Evolutionary conservation across 164 flowering plant genomes (phyloP), one percentile per base, ranked within the genome.

Genomic region (Umbilicus rupestris): DNA sequence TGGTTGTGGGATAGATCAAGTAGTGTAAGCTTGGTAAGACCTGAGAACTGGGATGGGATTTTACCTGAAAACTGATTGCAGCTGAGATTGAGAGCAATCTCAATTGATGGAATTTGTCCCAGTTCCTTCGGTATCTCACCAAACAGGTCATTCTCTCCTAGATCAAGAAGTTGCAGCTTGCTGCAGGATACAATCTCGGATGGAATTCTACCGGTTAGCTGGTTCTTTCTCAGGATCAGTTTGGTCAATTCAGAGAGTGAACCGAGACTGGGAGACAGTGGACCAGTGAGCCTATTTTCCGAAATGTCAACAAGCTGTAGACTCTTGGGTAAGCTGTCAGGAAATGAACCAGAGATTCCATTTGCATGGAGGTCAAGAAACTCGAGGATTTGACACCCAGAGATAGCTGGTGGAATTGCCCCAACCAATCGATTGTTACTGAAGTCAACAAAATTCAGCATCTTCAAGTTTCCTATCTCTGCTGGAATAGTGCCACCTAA

Each of bases 1-100:
- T 77, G 73, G 82, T 95, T 95, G 80, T 83, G 88, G 24, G 99
- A 89, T 57, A 94, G 73, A 47, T 94, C 99, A 59, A 94, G 88
- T 55, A 78, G 71, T 42, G 81, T 92, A 7, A 94, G 83, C 77
- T 85, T 89, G 66, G 29, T 74, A 2, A 91, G 87, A 19, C 83
- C 75, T n/a, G 90, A 76, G 74, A 91, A 83, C 64, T 84, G 73
- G 0, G 71, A 0, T 41, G 97, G 96, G 62, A 89, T 83, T 64
- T 76, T 65, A 8, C 99, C 96, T 0, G 90, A 79, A 58, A 94
- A 78, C 17, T 69, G 82, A 73, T 92, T 91, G 59, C 75, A 82
- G 83, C 99, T 94, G 42, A 94, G 87, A 64, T 94, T 91, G 55
- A 94, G 85, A 67, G 95, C 75, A 64, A 94, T 91, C 67, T 79